A percentile compares a stretch with the other conserved stretches of the same genome.
These are phyloP conservation scores for Giardia duodenalis DNA, from an alignment of 208 protist genomes.

Conservation along the genomic window DNA sequence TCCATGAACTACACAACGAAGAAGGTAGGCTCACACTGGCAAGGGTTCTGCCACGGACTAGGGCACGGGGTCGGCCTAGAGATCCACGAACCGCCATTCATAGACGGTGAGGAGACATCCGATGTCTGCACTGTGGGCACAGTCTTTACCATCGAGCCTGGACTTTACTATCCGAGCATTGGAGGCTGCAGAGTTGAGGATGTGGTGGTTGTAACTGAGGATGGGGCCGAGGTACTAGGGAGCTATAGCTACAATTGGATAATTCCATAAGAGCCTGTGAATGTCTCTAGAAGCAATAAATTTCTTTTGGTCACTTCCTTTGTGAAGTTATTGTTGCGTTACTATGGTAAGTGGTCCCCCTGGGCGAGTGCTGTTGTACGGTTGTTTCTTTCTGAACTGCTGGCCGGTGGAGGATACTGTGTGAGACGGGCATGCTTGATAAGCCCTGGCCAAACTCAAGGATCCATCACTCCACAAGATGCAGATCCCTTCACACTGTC, in stretches of 20 bases:
- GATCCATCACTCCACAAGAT: no score
- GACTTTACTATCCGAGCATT: not conserved
- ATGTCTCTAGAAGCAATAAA: not conserved
- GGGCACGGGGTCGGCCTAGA: slow-evolving; percentile 7
- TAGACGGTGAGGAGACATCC: not conserved
- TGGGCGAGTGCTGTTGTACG: no score
- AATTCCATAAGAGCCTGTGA: not conserved
- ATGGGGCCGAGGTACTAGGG: not conserved
- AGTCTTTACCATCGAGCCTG: slow-evolving; percentile 9
- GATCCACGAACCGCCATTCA: not conserved
- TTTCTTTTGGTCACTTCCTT: no score
- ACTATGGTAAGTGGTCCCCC: no score
- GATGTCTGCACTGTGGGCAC: not conserved
- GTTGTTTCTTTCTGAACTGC: no score
- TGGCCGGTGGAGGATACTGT: no score
- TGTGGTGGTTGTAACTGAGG: not conserved
- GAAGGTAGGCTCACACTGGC: not conserved
- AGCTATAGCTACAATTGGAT: slow-evolving; percentile 3
- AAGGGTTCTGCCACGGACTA: not conserved
- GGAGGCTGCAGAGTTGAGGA: not conserved
- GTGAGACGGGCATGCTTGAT: no score
- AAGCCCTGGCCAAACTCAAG: no score
- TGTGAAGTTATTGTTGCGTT: no score
- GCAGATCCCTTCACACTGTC: no score
- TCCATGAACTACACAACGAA: not conserved